Percentiles rank a stretch among this genome's conserved stretches.
Conservation (phyloP, 2,329 filamentous ascomycete species). For the Talaromyces sp. region DNA sequence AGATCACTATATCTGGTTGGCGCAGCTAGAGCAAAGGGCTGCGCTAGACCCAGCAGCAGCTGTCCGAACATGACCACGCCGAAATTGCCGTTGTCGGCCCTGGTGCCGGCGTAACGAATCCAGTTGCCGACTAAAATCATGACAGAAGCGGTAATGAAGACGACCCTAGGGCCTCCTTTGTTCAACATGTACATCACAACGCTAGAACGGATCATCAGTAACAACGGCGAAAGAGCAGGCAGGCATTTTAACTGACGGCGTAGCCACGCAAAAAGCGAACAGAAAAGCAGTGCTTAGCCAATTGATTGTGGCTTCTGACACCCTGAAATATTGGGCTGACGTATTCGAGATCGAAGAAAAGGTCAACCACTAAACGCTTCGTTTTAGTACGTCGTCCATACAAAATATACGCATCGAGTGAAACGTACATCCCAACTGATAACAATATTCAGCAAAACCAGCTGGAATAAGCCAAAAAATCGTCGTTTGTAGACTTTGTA, state of each 20-base stretch:
- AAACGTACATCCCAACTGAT: slow-evolving; percentile 89
- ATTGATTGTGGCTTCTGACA: slow-evolving; percentile 74
- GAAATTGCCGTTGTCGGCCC: slow-evolving; percentile 59
- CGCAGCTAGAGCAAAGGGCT: slow-evolving; percentile 86
- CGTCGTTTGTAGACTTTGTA: slow-evolving; percentile 73
- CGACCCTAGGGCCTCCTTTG: slow-evolving; percentile 68
- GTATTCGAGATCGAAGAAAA: slow-evolving; percentile 78
- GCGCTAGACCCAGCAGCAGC: slow-evolving; percentile 80
- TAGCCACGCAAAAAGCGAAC: slow-evolving; percentile 73
- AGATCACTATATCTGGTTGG: slow-evolving; percentile 89
- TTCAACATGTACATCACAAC: slow-evolving; percentile 74
- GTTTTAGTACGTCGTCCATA: background rate
- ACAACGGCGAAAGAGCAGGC: background rate
- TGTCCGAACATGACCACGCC: slow-evolving; percentile 85
- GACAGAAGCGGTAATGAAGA: slow-evolving; percentile 69
- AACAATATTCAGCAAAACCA: slow-evolving; percentile 85
- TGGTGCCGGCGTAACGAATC: slow-evolving; percentile 76
- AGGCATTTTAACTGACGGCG: slow-evolving; percentile 51
- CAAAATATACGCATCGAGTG: background rate
- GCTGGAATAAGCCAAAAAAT: slow-evolving; percentile 80
- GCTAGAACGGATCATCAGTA: slow-evolving; percentile 21
- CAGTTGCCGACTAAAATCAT: slow-evolving; percentile 83
- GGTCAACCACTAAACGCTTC: slow-evolving; percentile 73
- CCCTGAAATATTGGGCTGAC: slow-evolving; percentile 70
- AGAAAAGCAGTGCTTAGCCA: slow-evolving; percentile 89